Evolutionary conservation across 2,329 filamentous ascomycete genomes (phyloP).

Genomic region (Sordariomycetes sp.): DNA sequence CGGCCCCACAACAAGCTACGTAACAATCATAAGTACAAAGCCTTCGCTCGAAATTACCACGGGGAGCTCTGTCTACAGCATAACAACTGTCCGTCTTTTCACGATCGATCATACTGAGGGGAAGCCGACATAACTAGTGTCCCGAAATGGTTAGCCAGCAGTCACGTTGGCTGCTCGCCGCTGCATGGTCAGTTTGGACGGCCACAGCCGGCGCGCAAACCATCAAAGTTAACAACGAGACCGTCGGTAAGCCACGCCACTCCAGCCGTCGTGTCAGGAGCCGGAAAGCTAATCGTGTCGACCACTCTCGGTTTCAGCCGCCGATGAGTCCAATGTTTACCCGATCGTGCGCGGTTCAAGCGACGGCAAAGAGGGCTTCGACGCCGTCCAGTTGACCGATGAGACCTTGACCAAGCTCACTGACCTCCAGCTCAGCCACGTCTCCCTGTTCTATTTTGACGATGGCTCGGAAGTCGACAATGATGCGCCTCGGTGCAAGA

Average conservation of each 20-base stretch:
- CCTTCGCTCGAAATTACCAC: neutral
- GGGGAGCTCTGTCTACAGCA: neutral
- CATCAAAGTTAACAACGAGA: slow-evolving; percentile 11
- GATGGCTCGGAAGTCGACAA: slow-evolving; percentile 6
- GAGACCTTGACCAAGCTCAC: slow-evolving; percentile 17
- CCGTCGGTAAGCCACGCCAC: slow-evolving; percentile 10
- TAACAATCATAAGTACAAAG: neutral
- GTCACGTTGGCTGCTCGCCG: neutral
- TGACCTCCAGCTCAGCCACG: slow-evolving; percentile 13
- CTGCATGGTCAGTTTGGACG: neutral
- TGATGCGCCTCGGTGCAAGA: slow-evolving; percentile 20
- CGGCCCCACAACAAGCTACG: neutral
- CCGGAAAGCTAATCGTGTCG: neutral
- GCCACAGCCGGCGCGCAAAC: slow-evolving; percentile 11
- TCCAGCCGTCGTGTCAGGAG: neutral
- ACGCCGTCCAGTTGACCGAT: slow-evolving; percentile 19
- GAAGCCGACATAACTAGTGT: neutral
- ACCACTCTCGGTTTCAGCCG: neutral
- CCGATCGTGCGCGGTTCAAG: neutral
- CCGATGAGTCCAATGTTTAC: neutral
- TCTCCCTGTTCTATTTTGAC: slow-evolving; percentile 19
- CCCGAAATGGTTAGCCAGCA: neutral
- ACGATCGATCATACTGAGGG: neutral
- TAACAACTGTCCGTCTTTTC: neutral
- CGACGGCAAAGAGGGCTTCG: slow-evolving; percentile 4